These are phyloP conservation scores for Xylaria sp. DNA, from an alignment of 2,329 filamentous ascomycete genomes.

Conservation along the genomic window DNA sequence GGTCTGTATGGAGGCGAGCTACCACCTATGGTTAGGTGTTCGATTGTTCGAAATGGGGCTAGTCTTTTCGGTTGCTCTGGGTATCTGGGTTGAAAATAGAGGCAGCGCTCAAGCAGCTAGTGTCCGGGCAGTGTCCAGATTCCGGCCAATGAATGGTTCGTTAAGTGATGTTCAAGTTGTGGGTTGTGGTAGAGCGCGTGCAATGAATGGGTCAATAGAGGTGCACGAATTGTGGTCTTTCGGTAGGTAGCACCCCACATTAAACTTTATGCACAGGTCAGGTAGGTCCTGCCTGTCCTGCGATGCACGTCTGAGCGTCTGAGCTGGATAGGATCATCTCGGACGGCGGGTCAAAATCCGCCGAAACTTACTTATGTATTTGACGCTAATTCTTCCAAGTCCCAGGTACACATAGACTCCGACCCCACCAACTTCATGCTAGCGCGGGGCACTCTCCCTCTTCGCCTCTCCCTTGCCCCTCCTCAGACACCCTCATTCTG, in stretches of 20 bases:
- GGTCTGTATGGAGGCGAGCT: not conserved
- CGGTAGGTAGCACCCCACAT: not conserved
- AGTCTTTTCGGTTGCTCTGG: not conserved
- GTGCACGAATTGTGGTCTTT: too few species aligned
- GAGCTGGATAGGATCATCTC: slow-evolving; percentile 1
- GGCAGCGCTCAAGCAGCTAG: not conserved
- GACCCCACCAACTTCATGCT: slow-evolving; percentile 16
- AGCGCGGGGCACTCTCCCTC: slow-evolving; percentile 34
- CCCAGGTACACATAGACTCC: not conserved
- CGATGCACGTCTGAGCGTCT: not conserved
- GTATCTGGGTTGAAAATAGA: too few species aligned
- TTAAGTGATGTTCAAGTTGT: not conserved
- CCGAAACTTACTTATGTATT: slow-evolving; percentile 30
- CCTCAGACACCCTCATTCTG: not conserved
- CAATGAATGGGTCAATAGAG: too few species aligned
- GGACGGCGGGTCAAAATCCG: slow-evolving; percentile 39
- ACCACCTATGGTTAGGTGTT: not conserved
- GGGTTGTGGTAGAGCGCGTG: not conserved
- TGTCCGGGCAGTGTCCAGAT: not conserved
- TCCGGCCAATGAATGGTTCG: not conserved
- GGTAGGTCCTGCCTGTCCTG: too few species aligned
- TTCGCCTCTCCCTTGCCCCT: not conserved
- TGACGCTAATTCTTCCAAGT: not conserved
- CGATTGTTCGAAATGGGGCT: not conserved
- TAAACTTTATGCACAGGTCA: too few species aligned